Evolutionary conservation across 139 green algal genomes (phyloP).

Genomic region (Chlorella sorokiniana): DNA sequence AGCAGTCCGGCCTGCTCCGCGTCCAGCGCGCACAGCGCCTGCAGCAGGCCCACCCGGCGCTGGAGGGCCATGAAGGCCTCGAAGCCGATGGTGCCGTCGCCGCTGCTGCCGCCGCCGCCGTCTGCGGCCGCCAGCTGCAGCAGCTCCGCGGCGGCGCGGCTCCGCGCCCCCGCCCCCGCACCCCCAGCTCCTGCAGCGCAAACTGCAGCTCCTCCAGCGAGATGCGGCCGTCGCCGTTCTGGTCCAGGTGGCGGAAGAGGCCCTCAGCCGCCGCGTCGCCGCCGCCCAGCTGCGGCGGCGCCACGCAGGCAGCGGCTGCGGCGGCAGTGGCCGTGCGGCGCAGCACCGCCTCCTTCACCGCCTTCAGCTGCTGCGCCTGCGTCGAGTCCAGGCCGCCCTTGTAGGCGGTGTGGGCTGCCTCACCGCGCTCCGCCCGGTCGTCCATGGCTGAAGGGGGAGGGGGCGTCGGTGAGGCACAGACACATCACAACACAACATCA

Average conservation of each 20-base stretch:
- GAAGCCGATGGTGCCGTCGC: slow-evolving; percentile 37
- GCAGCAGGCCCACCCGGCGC: slow-evolving; percentile 27
- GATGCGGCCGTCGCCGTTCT: slow-evolving; percentile 62
- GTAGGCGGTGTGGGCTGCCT: slow-evolving; percentile 85
- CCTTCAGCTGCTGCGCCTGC: slow-evolving; percentile 59
- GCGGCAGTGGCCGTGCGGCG: not conserved
- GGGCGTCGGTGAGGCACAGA: not conserved
- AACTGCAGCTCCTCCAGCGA: slow-evolving; percentile 50
- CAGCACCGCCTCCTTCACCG: slow-evolving; percentile 58
- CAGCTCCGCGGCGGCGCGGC: slow-evolving; percentile 7
- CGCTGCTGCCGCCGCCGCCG: not conserved
- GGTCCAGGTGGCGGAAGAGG: slow-evolving; percentile 62
- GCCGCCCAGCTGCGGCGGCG: not conserved
- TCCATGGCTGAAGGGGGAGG: slow-evolving; percentile 72
- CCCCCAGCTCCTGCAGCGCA: slow-evolving; percentile 56
- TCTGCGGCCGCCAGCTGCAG: slow-evolving; percentile 22
- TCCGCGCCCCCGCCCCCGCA: slow-evolving; percentile 8
- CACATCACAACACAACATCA: no score
- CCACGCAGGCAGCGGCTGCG: not conserved
- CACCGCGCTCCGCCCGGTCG: slow-evolving; percentile 72
- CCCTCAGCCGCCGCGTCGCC: slow-evolving; percentile 27
- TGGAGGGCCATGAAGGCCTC: slow-evolving; percentile 53
- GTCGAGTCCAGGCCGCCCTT: slow-evolving; percentile 81
- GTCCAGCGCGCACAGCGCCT: slow-evolving; percentile 27
- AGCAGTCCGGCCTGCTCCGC: not conserved